Base-by-base conservation (phyloP, 257 asterid species). In the Penstemon davidsonii region DNA sequence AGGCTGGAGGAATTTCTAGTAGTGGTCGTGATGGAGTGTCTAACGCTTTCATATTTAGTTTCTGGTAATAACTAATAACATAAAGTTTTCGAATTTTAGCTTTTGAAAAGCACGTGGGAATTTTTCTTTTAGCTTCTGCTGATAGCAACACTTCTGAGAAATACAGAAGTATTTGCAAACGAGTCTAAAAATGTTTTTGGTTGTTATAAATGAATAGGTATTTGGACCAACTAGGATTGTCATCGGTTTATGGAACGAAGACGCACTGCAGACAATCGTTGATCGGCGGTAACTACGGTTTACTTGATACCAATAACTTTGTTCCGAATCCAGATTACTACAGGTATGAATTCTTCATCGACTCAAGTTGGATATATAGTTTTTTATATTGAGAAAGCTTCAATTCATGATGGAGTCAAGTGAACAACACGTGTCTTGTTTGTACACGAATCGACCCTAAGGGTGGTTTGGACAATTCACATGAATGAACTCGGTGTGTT, bases 201-300 rank as follows among this genome's bases (percentile, higher is more conserved):
- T 39, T 46, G 67, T 66, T 54, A 44, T 64, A 67, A 44, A 67
- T 55, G 64, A 55, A 13, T 51, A 91, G 97, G 97, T 89, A 87
- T 77, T 72, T 92, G 63, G 96, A 92, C 71, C 96, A 92, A 75
- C 86, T 92, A 0, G 98, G 96, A 5, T 72, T 78, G 80, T 64
- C 96, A 39, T 71, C 98, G 5, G 66, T 71, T 12, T 78, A 87
- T 59, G 87, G 83, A 70, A 86, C 95, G 0, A 89, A 87, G 68
- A 76, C 95, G 4, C 89, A 89, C 63, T 89, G 96, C 80, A 79
- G 98, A 68, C 96, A 89, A 69, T 39, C 98, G 0, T 55, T 92
- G 62, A 83, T 87, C 15, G 98, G 98, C 5, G 96, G 98, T 66
- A 84, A 92, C 84, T 92, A 92, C 39, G 98, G 98, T 61, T 82